A percentile compares a stretch with the other conserved stretches of the same genome.
Evolutionary conservation across 2,329 filamentous ascomycete species (phyloP).

Genomic region (Aciculosporium take): DNA sequence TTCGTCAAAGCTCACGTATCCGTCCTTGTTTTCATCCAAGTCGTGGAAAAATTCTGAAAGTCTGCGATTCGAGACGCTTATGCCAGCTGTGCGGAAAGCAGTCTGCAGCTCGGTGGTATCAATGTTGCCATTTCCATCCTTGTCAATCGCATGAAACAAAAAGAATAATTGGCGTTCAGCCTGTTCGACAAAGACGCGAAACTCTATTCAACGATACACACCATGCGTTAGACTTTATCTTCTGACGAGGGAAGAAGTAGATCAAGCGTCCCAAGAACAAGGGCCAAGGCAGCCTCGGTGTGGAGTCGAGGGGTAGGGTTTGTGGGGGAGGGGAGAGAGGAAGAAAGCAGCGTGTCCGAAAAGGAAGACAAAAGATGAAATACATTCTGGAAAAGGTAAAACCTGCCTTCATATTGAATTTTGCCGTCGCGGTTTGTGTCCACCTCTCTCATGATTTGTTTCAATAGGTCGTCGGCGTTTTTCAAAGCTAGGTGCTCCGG

Average conservation of each 20-base stretch:
- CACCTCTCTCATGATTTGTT: slow-evolving; percentile 65
- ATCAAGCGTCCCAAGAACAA: too few relatives aligned
- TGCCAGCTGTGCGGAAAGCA: slow-evolving; percentile 65
- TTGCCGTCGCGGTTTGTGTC: slow-evolving; percentile 78
- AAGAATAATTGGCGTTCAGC: slow-evolving; percentile 71
- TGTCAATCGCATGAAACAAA: slow-evolving; percentile 79
- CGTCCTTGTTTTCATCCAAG: slow-evolving; percentile 81
- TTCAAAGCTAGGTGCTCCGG: slow-evolving; percentile 45
- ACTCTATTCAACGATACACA: slow-evolving; percentile 46
- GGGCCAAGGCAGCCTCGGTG: too few relatives aligned
- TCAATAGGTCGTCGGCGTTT: slow-evolving; percentile 77
- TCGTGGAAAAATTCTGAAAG: slow-evolving; percentile 77
- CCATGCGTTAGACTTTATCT: background rate
- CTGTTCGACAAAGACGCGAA: slow-evolving; percentile 72
- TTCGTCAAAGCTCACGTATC: slow-evolving; percentile 79
- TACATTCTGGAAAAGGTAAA: too few relatives aligned
- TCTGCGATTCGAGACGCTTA: slow-evolving; percentile 63
- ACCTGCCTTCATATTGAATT: slow-evolving; percentile 74
- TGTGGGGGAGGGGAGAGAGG: background rate
- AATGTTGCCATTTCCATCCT: slow-evolving; percentile 69
- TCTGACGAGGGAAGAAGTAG: too few relatives aligned
- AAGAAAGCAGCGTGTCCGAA: background rate
- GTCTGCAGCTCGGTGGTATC: slow-evolving; percentile 70
- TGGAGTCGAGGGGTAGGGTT: background rate
- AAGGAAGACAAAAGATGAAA: slow-evolving; percentile 16